Conservation (phyloP, 2,329 filamentous ascomycete species). For the Tympanopsis confertula region DNA sequence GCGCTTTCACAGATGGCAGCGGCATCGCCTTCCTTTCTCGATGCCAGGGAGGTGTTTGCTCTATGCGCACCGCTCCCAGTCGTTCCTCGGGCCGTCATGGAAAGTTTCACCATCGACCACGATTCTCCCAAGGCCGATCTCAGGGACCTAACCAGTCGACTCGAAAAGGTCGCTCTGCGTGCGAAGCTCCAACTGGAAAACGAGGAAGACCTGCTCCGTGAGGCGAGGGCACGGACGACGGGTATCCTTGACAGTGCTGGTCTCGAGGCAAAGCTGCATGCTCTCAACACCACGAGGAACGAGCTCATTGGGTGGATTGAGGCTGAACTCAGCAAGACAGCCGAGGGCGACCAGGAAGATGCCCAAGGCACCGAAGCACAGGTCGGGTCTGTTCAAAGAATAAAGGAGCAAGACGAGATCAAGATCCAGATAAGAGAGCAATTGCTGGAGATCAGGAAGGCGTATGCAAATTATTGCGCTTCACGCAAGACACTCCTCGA, state of each 20-base stretch:
- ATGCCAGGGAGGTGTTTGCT: conserved; percentile 33
- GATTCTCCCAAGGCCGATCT: conserved; percentile 26
- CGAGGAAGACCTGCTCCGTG: conserved; percentile 42
- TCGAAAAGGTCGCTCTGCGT: conserved; percentile 47
- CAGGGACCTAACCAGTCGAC: conserved; percentile 30
- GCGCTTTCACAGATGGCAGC: conserved; percentile 38
- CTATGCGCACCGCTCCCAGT: conserved; percentile 30
- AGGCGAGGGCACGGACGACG: conserved; percentile 26
- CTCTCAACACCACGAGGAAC: conserved; percentile 41
- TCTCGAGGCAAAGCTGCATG: conserved; percentile 31
- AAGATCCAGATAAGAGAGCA: conserved; percentile 5
- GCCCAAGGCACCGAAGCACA: conserved; percentile 6
- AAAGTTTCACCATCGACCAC: conserved; percentile 32
- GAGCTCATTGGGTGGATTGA: conserved; percentile 58
- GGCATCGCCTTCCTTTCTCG: conserved; percentile 35
- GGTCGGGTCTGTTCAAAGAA: background rate
- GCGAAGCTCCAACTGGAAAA: conserved; percentile 43
- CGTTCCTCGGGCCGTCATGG: conserved; percentile 38
- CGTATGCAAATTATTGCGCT: conserved; percentile 40
- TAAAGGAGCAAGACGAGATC: background rate
- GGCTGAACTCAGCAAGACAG: conserved; percentile 42
- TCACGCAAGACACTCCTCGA: conserved; percentile 34
- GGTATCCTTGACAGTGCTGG: conserved; percentile 20
- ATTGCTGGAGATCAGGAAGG: conserved; percentile 34
- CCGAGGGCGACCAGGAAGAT: conserved; percentile 17